These are phyloP conservation scores for Alnus rubra DNA, from an alignment of 306 rosid species.

Conservation along the genomic window DNA sequence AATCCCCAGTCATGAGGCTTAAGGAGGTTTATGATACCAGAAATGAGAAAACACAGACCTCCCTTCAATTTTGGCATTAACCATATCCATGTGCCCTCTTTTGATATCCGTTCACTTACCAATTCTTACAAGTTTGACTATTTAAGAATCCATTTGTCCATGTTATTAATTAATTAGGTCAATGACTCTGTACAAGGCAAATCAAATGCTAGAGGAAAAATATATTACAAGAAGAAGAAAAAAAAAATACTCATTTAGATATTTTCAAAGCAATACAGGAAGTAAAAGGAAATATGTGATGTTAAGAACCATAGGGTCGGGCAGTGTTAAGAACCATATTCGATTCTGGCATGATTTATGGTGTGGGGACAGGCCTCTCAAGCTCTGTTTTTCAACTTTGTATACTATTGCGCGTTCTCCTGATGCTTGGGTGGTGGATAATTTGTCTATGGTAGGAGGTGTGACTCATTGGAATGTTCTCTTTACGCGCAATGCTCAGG, in stretches of 20 bases:
- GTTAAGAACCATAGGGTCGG: neutral
- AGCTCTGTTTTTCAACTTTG: too few relatives aligned
- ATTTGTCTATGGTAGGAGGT: too few relatives aligned
- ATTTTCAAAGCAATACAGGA: neutral
- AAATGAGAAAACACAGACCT: neutral
- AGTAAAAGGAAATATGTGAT: neutral
- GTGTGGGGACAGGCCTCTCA: too few relatives aligned
- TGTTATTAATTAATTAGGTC: neutral
- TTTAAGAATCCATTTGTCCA: neutral
- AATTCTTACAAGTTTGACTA: neutral
- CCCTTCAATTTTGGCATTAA: constrained; percentile 2
- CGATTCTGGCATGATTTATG: too few relatives aligned
- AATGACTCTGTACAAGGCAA: neutral
- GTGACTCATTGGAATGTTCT: too few relatives aligned
- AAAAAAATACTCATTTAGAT: neutral
- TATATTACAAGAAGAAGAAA: neutral
- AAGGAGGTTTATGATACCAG: neutral
- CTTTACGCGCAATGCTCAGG: too few relatives aligned
- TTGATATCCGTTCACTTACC: neutral
- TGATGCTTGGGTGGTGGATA: too few relatives aligned
- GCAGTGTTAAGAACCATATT: too few relatives aligned
- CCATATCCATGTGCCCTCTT: neutral
- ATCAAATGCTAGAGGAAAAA: neutral
- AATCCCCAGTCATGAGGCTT: neutral
- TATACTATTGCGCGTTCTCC: too few relatives aligned